Evolutionary conservation across 306 rosid species (phyloP).

Genomic region (Abrus pulchellus): DNA sequence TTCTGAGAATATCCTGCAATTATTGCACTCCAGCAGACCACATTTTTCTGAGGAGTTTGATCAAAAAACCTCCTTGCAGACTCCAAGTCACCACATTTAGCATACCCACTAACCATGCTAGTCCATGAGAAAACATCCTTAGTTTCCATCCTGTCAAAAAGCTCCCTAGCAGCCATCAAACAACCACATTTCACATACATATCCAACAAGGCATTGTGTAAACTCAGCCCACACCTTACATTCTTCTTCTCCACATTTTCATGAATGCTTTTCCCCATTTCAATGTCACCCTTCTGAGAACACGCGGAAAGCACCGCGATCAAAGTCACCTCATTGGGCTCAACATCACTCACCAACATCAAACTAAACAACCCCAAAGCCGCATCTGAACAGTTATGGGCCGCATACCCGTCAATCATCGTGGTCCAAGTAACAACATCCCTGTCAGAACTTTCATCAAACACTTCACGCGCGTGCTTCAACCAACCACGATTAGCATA

Average conservation of each 20-base stretch:
- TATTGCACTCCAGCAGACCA: conserved; percentile 80
- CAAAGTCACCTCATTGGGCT: conserved; percentile 83
- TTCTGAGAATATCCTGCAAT: conserved; percentile 85
- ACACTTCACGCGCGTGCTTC: conserved; percentile 63
- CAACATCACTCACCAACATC: conserved; percentile 64
- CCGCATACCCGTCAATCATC: conserved; percentile 76
- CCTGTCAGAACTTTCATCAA: conserved; percentile 66
- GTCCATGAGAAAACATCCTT: conserved; percentile 86
- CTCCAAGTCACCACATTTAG: conserved; percentile 73
- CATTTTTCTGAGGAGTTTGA: conserved; percentile 71
- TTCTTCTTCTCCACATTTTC: conserved; percentile 51
- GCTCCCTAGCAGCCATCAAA: conserved; percentile 58
- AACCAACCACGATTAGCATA: conserved; percentile 56
- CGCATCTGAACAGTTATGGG: conserved; percentile 47
- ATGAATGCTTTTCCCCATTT: conserved; percentile 59
- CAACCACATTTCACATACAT: conserved; percentile 74
- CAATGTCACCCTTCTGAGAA: conserved; percentile 56
- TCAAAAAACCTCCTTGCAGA: conserved; percentile 70
- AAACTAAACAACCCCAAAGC: conserved; percentile 64
- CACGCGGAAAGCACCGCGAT: conserved; percentile 68
- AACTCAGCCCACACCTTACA: conserved; percentile 52
- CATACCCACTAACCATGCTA: conserved; percentile 81
- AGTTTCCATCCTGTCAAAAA: conserved; percentile 64
- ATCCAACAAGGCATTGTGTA: conserved; percentile 72
- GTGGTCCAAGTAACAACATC: conserved; percentile 93